Conservation (phyloP, 148 eudicot species). For the Fagopyrum homotropicum region DNA sequence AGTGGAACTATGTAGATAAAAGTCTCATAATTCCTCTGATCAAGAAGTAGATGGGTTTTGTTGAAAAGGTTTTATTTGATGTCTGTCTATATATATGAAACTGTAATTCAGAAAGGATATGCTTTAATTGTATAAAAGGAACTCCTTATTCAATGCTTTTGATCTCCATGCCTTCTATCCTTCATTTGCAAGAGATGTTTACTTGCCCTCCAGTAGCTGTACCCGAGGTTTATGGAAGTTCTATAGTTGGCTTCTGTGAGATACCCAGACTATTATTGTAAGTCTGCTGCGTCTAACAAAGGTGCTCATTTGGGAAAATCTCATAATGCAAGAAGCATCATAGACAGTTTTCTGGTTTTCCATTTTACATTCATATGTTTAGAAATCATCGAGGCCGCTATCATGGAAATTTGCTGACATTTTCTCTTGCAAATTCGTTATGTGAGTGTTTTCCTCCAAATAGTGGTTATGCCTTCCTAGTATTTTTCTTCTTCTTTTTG, state of each 20-base stretch:
- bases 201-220: background rate
- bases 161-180: background rate
- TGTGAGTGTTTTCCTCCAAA: background rate
- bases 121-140: background rate
- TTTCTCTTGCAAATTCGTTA: background rate
- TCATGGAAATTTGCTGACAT: background rate
- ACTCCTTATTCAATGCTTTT: background rate
- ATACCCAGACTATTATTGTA: background rate
- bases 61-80: background rate
- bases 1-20: background rate
- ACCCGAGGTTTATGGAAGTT: background rate
- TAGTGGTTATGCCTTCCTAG: background rate
- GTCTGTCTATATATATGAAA: background rate
- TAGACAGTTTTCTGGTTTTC: background rate
- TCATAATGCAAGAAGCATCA: background rate
- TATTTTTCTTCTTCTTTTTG: background rate
- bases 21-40: background rate
- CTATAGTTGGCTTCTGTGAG: background rate
- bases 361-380: background rate
- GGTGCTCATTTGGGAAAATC: background rate
- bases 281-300: background rate
- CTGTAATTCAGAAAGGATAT: too few relatives aligned
- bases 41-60: background rate
- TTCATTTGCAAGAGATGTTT: background rate
- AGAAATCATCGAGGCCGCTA: background rate